Evolutionary conservation across 2,329 filamentous ascomycete genomes (phyloP), one percentile per base, ranked within the genome.

Genomic region (Monosporascus sp.): DNA sequence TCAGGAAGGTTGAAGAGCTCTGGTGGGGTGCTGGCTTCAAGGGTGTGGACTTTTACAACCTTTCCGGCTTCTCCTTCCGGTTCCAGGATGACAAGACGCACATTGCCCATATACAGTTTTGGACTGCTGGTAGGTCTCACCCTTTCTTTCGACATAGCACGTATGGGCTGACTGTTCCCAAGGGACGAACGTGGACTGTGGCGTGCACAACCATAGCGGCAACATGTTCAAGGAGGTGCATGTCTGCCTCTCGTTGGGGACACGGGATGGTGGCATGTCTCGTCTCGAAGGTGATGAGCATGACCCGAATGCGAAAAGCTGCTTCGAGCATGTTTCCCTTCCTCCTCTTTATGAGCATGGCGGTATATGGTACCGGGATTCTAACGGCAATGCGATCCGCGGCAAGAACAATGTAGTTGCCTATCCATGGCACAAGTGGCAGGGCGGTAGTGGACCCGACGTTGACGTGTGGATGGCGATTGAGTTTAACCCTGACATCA

Each of bases 11-110:
- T 18, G 38, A 47, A 8, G 27, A 39, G 4, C 44, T 51, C 14
- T 54, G 34, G 50, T 42, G 46, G 52, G 46, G 46, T 18, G 34
- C 14, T 3, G 22, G 20, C 25, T 51, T 54, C 41, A 50, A 53
- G 20, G 42, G 48, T n/a, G 31, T 47, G 9, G 44, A 38, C 34
- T 53, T 50, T 20, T 49, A n/a, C 53, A 47, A 53, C 18, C 31
- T 34, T 38, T 44, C 46, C 47, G 47, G 53, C 8, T 49, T 50
- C 17, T 39, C 34, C 22, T 54, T 50, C 39, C 39, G 51, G 5
- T 44, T 47, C 41, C 42, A 34, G 5, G 22, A 27, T n/a, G 53
- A 45, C 22, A 22, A 46, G 24, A 6, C 24, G 15, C 24, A 27
- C n/a, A 27, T 39, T 8, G 47, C 22, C 5, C 47, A 49, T 22